Base-by-base conservation (phyloP, 2,329 filamentous ascomycete species). In the Phyllosticta citrichinensis region DNA sequence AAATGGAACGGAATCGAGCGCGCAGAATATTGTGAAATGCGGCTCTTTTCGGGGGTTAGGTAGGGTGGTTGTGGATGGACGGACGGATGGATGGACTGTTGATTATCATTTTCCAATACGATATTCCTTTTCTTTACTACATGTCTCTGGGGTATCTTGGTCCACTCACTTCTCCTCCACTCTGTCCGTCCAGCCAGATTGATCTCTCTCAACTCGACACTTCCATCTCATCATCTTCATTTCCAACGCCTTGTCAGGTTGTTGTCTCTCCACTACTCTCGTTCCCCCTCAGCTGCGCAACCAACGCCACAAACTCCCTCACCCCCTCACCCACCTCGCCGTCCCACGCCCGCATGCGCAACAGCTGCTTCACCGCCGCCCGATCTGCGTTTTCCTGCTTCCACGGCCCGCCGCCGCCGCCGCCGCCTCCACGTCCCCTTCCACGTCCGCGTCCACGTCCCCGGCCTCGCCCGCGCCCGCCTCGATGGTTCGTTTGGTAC, bases 11-110 rank as follows among this genome's bases (percentile, higher is more conserved):
- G 40, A 47, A 47, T 47, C 5, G 40, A 47, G 40, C 40, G 6
- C 40, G 62, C 62, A 63, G 62, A 63, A 63, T 63, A 63, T 63
- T 63, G 62, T 63, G 62, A 63, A 63, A 62, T 63, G 62, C 62
- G 52, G 52, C 61, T 62, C 60, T 55, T 62, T 27, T 33, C 22
- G n/a, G 54, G 27, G 25, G 40, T 3, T 8, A 22, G 22, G 22
- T 17, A 8, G 40, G 14, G 14, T 3, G 14, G 11, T 14, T 40
- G 40, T 17, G 40, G 12, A 47, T 47, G 40, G 40, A 14, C 17
- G 35, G 35, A 40, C 3, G 5, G 5, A 1, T 47, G 40, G 2
- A 30, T 30, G 27, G 27, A 30, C 27, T 30, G 27, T 10, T 30
- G 27, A 30, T 10, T 8, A 30, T 30, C 27, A 30, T 10, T 30